Base-by-base conservation (phyloP, 768 basidiomycete genomes). In the Tylopilus sp. region DNA sequence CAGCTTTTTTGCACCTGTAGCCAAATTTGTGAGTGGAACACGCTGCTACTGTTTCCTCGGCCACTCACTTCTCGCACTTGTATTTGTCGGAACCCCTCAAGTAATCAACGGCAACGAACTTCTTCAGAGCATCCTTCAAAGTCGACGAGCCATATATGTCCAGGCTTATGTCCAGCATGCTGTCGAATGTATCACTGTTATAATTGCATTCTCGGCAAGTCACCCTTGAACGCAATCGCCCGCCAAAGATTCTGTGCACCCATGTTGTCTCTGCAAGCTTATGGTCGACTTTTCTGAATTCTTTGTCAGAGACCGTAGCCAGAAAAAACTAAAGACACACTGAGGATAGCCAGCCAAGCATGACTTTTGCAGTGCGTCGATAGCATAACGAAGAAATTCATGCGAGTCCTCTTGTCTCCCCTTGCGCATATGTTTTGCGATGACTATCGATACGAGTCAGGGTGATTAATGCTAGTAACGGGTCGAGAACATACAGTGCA, bases 371-470 rank as follows among this genome's bases (percentile, higher is more conserved):
- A 98, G 70, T 23, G 86, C 88, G 62, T 99, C 97, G 26, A 98
- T 84, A 18, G 86, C 85, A 69, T 95, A 97, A 28, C 97, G 85
- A 44, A 99, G 82, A 64, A 98, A 98, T 69, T 99, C 97, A 65
- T 99, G 97, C 9, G 97, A 85, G 67, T 99, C 97, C 65, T 99
- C 97, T 68, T 99, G 97, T 59, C 92, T 75, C n/a, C 91, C 93
- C 69, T 73, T 80, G 38, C 86, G 82, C 82, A 98, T 84, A 61
- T 91, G 85, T 67, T 93, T 94, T 15, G 94, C 94, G 52, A 98
- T 94, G 8, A 76, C 93, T 98, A 44, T 39, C 31, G 30, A 39
- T n/a, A 28, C 49, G 30, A 22, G 35, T 50, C 40, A 60, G 39
- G 23, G 43, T 43, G 26, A 10, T 57, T 35, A 52, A 48, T 6